phyloP scores from a whole-genome alignment of 2,329 filamentous ascomycete species.

The Onygenales sp. region DNA sequence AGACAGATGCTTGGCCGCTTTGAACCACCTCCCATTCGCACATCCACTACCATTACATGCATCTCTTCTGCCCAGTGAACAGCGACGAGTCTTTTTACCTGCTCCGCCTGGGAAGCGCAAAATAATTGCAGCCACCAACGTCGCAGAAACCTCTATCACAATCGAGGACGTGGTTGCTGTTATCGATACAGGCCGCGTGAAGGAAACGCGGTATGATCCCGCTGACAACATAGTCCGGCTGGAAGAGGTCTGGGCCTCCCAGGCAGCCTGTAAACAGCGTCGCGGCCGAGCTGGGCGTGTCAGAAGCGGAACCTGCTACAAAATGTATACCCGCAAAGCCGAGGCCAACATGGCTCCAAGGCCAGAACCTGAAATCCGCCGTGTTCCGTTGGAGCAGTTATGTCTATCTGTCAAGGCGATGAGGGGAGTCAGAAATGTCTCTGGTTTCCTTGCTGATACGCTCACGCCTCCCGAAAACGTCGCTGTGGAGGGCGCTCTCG shows the following conservation, averaged over 20 bases:
- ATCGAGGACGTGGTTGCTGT: slow-evolving; percentile 96
- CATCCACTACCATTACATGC: slow-evolving; percentile 85
- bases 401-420: slow-evolving; percentile 92
- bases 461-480: slow-evolving; percentile 78
- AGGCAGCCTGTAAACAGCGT: slow-evolving; percentile 87
- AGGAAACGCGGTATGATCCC: slow-evolving; percentile 90
- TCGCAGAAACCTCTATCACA: slow-evolving; percentile 96
- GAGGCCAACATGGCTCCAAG: slow-evolving; percentile 77
- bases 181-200: slow-evolving; percentile 89
- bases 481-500: slow-evolving; percentile 78
- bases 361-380: slow-evolving; percentile 85
- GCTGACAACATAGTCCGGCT: slow-evolving; percentile 89
- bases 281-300: slow-evolving; percentile 91
- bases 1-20: slow-evolving; percentile 61
- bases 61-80: slow-evolving; percentile 78
- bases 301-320: slow-evolving; percentile 83
- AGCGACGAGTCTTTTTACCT: slow-evolving; percentile 72
- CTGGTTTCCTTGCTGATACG: slow-evolving; percentile 70
- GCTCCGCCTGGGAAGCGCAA: slow-evolving; percentile 76
- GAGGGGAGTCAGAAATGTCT: slow-evolving; percentile 70
- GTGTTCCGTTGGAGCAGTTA: slow-evolving; percentile 87
- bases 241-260: slow-evolving; percentile 90
- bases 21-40: slow-evolving; percentile 56
- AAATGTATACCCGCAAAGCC: slow-evolving; percentile 79
- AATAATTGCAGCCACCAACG: slow-evolving; percentile 89